Base-by-base conservation (phyloP, 176 grass and related monocot species). In the Ampelocalamus luodianensis region DNA sequence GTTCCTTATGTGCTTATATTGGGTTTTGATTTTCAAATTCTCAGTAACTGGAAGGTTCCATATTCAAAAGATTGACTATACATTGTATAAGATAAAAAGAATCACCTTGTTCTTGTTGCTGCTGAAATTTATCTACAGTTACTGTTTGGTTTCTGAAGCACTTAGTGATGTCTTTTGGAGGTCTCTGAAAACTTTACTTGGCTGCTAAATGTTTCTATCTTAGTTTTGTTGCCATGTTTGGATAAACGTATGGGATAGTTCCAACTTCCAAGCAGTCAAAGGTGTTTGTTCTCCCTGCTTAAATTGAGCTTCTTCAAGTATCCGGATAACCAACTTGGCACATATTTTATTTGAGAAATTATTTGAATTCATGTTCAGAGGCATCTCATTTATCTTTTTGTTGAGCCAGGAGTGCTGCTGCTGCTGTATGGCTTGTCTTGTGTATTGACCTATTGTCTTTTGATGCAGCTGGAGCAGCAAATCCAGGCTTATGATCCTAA, bases 401-500 rank as follows among this genome's bases (percentile, higher is more conserved):
- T 34, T 32, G 49, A 77, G 38, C 24, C 16, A 20, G 13, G 14
- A 62, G 11, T 2, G 1, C 46, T 50, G 10, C 9, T 70, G 38
- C 12, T 60, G 32, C 32, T 34, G 32, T 34, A 34, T 34, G 2
- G 32, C 32, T 34, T 34, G 32, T 34, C 2, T 1, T 34, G 3
- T 34, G 32, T 34, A 34, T 34, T 34, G 32, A 34, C 32, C 32
- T 34, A 34, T 34, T 34, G 32, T 34, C 32, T 86, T 34, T 49
- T 72, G 67, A 82, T 90, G 88, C 88, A 97, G 90, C 92, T 94
- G 62, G 94, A 94, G 88, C 85, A 92, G 83, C 87, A 89, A 83
- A 97, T 97, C 64, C 85, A 87, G 66, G 88, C 82, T 43, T 90
- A 79, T 63, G 82, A 83, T 44, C 75, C 76, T 42, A 85, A 88